A percentile compares a stretch with the other conserved stretches of the same genome.
phyloP scores from a whole-genome alignment of 164 flowering plant species.

The Stephania japonica region DNA sequence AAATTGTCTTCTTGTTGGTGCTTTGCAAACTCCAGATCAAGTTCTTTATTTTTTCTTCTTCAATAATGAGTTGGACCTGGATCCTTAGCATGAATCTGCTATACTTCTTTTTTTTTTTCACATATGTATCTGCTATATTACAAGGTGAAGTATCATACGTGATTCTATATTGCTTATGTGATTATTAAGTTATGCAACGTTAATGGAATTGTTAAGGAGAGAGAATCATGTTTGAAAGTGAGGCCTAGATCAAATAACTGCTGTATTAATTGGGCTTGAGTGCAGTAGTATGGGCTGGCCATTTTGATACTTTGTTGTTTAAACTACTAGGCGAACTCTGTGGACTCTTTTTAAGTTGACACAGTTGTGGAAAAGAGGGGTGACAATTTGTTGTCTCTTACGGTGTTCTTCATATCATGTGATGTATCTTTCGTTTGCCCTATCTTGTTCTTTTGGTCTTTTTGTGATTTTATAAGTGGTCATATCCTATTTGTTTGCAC shows the following conservation, averaged over 20 bases:
- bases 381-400: background rate
- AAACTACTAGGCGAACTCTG: too few relatives aligned
- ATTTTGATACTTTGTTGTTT: background rate
- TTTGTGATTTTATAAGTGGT: background rate
- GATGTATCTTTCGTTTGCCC: background rate
- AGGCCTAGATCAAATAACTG: background rate
- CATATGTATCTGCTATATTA: too few relatives aligned
- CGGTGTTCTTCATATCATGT: background rate
- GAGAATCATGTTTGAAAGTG: background rate
- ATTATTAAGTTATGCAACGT: too few relatives aligned
- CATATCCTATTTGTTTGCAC: background rate
- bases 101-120: too few relatives aligned
- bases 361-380: background rate
- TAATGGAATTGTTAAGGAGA: background rate
- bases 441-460: background rate
- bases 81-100: background rate
- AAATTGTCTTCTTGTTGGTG: background rate
- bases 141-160: background rate
- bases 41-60: background rate
- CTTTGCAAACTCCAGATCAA: background rate
- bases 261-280: background rate
- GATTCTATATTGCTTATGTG: too few relatives aligned
- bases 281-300: background rate
- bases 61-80: background rate
- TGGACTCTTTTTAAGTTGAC: background rate